A percentile compares a stretch with the other conserved stretches of the same genome.
Evolutionary conservation across 164 flowering plant genomes (phyloP).

Genomic region (Paratinospora sagittata): DNA sequence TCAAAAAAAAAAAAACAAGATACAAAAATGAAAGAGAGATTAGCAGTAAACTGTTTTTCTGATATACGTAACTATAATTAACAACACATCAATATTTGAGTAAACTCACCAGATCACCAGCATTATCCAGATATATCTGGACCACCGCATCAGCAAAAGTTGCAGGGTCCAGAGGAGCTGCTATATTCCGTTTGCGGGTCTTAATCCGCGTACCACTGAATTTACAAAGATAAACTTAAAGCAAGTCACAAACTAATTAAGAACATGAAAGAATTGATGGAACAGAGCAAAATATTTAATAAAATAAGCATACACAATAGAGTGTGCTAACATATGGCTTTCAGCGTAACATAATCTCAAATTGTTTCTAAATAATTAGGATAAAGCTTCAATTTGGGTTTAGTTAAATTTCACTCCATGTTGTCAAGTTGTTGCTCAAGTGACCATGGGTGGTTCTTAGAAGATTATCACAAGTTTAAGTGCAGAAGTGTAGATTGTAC

Average conservation of each 20-base stretch:
- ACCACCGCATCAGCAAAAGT: slow-evolving; percentile 99
- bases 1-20: too few relatives aligned
- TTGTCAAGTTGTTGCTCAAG: too few relatives aligned
- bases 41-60: neutral
- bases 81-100: neutral
- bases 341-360: neutral
- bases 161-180: slow-evolving; percentile 99
- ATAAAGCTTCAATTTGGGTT: too few relatives aligned
- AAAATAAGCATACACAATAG: neutral
- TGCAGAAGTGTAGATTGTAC: too few relatives aligned
- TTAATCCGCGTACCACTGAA: slow-evolving; percentile 99
- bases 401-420: too few relatives aligned
- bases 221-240: slow-evolving; percentile 4
- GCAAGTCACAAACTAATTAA: neutral
- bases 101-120: slow-evolving; percentile 88
- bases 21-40: too few relatives aligned
- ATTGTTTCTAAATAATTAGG: too few relatives aligned
- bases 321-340: neutral
- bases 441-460: too few relatives aligned
- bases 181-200: slow-evolving; percentile 99
- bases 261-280: neutral
- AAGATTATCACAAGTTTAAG: too few relatives aligned
- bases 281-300: neutral
- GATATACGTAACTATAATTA: neutral
- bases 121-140: slow-evolving; percentile 99